phyloP scores from a whole-genome alignment of 2,329 filamentous ascomycete species.

The Phialophora tarda region DNA sequence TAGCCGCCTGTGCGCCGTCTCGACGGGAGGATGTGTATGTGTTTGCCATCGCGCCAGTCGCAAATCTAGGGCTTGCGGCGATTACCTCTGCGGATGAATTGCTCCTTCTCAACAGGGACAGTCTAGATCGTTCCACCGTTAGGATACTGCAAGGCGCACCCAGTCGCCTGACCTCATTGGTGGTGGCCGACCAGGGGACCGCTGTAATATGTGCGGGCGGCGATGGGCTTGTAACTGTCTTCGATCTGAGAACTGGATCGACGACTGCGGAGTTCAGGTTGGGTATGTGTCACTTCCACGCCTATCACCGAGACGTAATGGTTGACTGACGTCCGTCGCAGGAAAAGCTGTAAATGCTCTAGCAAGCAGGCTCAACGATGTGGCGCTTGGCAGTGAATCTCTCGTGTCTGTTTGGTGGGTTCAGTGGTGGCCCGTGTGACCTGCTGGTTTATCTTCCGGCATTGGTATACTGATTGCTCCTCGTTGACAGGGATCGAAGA shows the following conservation, averaged over 20 bases:
- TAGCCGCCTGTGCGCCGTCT: conserved; percentile 31
- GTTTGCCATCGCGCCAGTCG: conserved; percentile 35
- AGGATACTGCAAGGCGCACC: conserved; percentile 26
- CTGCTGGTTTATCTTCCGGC: background rate
- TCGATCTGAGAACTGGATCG: conserved; percentile 33
- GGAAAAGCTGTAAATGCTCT: conserved; percentile 36
- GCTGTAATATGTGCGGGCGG: conserved; percentile 33
- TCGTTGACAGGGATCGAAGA: conserved; percentile 48
- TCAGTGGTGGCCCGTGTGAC: background rate
- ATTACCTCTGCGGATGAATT: conserved; percentile 40
- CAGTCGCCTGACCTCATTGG: conserved; percentile 30
- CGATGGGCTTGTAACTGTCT: conserved; percentile 36
- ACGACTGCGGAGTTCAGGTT: conserved; percentile 29
- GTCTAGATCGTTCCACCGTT: conserved; percentile 18
- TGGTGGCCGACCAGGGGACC: conserved; percentile 28
- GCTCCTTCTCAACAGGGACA: conserved; percentile 32
- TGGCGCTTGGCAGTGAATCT: conserved; percentile 38
- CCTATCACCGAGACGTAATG: background rate
- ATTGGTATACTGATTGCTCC: background rate
- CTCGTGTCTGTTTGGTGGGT: conserved; percentile 38
- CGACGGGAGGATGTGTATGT: conserved; percentile 37
- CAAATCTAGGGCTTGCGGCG: conserved; percentile 32
- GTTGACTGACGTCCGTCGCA: conserved; percentile 9
- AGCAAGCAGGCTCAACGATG: conserved; percentile 28
- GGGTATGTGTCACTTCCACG: conserved; percentile 23